Conservation (phyloP, 2,329 filamentous ascomycete genomes). For the Alternaria sp. region DNA sequence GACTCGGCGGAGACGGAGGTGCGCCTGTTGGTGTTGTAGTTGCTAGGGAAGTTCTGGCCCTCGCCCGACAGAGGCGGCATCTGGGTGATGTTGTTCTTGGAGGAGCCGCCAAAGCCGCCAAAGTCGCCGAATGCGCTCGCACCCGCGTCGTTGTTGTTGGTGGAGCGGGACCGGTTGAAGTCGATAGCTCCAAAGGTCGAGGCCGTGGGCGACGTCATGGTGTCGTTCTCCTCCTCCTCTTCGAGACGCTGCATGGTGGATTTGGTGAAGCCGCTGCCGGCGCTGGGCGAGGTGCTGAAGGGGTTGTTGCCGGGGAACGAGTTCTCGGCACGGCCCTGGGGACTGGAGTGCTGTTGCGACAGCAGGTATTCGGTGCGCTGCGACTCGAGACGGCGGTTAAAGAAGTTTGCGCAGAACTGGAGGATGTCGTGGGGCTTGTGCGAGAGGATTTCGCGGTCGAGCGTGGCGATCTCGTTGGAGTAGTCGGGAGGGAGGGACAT, state of each 20-base stretch:
- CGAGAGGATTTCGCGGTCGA: slow-evolving; percentile 66
- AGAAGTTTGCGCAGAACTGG: slow-evolving; percentile 74
- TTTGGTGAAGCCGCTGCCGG: slow-evolving; percentile 51
- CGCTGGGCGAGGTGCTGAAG: slow-evolving; percentile 62
- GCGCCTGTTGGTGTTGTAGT: slow-evolving; percentile 92
- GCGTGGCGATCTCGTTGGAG: slow-evolving; percentile 66
- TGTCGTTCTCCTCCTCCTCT: slow-evolving; percentile 84
- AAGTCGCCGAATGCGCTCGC: slow-evolving; percentile 50
- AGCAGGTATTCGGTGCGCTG: slow-evolving; percentile 66
- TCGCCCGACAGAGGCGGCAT: slow-evolving; percentile 56
- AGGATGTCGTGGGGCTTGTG: slow-evolving; percentile 68
- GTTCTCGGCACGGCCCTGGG: slow-evolving; percentile 63
- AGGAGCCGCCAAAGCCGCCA: slow-evolving; percentile 40
- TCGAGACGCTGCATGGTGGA: slow-evolving; percentile 67
- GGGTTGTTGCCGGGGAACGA: slow-evolving; percentile 82
- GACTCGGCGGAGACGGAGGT: slow-evolving; percentile 98
- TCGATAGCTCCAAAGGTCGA: slow-evolving; percentile 53
- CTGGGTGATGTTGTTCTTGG: slow-evolving; percentile 47
- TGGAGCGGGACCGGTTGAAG: slow-evolving; percentile 47
- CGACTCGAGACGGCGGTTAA: slow-evolving; percentile 68
- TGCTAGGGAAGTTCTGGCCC: slow-evolving; percentile 78
- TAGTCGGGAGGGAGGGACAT: slow-evolving; percentile 52
- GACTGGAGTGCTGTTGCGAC: slow-evolving; percentile 55
- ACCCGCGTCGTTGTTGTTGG: slow-evolving; percentile 47
- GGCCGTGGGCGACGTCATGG: slow-evolving; percentile 74